Conservation (phyloP, 2,329 filamentous ascomycete species). For the Penicillium paneum region DNA sequence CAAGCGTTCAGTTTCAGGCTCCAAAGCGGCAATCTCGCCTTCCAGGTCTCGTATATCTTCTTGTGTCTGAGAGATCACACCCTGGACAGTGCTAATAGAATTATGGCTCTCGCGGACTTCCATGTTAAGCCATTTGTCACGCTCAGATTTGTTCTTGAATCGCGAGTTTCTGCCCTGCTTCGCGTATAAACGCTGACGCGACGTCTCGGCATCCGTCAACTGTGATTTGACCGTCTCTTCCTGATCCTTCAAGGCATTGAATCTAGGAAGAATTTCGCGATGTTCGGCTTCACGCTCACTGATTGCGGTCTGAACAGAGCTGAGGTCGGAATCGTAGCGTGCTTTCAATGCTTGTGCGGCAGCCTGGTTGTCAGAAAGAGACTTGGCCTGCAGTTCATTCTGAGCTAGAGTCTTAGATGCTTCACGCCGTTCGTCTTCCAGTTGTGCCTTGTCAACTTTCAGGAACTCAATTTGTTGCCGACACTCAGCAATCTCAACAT, state of each 20-base stretch:
- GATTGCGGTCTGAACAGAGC: conserved; percentile 71
- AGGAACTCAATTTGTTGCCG: conserved; percentile 81
- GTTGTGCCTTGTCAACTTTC: conserved; percentile 76
- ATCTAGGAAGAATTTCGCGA: conserved; percentile 69
- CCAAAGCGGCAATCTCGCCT: conserved; percentile 66
- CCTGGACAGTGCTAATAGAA: conserved; percentile 74
- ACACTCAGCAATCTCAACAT: conserved; percentile 73
- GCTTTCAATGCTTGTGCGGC: conserved; percentile 69
- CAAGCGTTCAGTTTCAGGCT: conserved; percentile 68
- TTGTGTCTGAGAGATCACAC: conserved; percentile 76
- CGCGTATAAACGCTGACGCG: conserved; percentile 74
- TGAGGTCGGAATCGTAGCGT: conserved; percentile 69
- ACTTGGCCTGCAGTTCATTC: conserved; percentile 79
- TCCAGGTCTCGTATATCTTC: conserved; percentile 77
- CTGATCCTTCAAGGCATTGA: conserved; percentile 67
- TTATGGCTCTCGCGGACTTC: conserved; percentile 78
- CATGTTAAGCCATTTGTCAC: conserved; percentile 75
- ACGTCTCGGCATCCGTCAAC: conserved; percentile 72
- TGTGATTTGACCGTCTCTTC: conserved; percentile 69
- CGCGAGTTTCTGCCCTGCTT: conserved; percentile 88
- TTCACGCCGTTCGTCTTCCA: conserved; percentile 86
- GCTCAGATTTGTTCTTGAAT: conserved; percentile 83
- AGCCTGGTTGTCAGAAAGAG: conserved; percentile 76
- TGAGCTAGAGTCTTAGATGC: conserved; percentile 76
- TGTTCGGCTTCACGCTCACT: conserved; percentile 73